A percentile compares a stretch with the other conserved stretches of the same genome.
These are phyloP conservation scores for Alternaria panax DNA, from an alignment of 2,329 filamentous ascomycete species.

Conservation along the genomic window DNA sequence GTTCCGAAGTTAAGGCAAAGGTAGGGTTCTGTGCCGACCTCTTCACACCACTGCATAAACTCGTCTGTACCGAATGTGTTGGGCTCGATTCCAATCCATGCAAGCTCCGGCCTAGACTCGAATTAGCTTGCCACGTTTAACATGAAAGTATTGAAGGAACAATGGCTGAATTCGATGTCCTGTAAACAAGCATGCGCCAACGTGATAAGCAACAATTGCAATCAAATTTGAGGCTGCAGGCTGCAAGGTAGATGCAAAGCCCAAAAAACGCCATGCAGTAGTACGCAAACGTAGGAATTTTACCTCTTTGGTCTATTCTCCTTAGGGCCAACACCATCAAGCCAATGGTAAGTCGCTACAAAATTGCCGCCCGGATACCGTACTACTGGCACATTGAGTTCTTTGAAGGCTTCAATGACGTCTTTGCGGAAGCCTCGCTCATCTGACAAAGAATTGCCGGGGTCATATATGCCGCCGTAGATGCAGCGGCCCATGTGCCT, in stretches of 20 bases:
- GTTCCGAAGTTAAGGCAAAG: slow-evolving; percentile 84
- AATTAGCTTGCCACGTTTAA: slow-evolving; percentile 6
- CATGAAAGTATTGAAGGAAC: not conserved
- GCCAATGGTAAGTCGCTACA: slow-evolving; percentile 84
- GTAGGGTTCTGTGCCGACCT: slow-evolving; percentile 78
- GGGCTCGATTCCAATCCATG: slow-evolving; percentile 78
- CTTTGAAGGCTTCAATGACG: slow-evolving; percentile 75
- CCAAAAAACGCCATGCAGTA: not conserved
- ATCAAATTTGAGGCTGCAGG: not conserved
- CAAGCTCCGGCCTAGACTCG: slow-evolving; percentile 69
- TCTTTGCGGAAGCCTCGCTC: slow-evolving; percentile 79
- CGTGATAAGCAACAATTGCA: not conserved
- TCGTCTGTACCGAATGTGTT: slow-evolving; percentile 87
- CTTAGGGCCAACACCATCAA: slow-evolving; percentile 77
- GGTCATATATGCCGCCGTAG: slow-evolving; percentile 86
- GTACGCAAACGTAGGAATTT: slow-evolving; percentile 6
- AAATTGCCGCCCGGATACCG: slow-evolving; percentile 87
- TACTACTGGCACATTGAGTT: slow-evolving; percentile 78
- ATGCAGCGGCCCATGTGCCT: slow-evolving; percentile 91
- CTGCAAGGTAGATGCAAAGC: not conserved
- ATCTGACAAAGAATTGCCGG: slow-evolving; percentile 75
- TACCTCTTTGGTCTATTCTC: slow-evolving; percentile 69
- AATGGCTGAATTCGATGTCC: not conserved
- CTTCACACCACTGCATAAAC: slow-evolving; percentile 81
- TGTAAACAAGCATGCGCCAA: not conserved